A percentile compares a stretch with the other conserved stretches of the same genome.
Conservation (phyloP, 495 filamentous ascomycete genomes). For the Durotheca rogersii region DNA sequence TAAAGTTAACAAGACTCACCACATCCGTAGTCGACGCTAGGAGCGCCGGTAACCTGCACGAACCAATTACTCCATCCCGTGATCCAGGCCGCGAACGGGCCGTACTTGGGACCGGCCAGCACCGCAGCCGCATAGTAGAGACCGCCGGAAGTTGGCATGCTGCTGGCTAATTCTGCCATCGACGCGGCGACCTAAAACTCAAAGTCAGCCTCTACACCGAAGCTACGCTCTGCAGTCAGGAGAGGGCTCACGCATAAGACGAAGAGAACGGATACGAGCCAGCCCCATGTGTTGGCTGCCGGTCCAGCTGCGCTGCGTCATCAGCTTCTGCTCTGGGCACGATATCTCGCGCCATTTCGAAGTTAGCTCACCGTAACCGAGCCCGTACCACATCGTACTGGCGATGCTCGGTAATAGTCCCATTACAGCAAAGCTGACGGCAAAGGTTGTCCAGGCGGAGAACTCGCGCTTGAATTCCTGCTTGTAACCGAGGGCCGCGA, state of each 20-base stretch:
- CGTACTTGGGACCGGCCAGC: conserved; percentile 73
- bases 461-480: conserved; percentile 83
- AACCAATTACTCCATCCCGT: conserved; percentile 79
- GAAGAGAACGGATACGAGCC: conserved; percentile 73
- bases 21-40: conserved; percentile 52
- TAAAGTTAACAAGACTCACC: conserved; percentile 18
- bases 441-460: conserved; percentile 80
- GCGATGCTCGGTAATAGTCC: conserved; percentile 75
- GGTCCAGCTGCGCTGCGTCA: conserved; percentile 54
- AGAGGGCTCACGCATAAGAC: conserved; percentile 63
- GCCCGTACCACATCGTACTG: conserved; percentile 73
- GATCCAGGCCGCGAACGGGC: conserved; percentile 73
- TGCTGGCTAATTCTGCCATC: conserved; percentile 39
- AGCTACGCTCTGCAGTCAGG: conserved; percentile 66
- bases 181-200: conserved; percentile 14
- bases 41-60: conserved; percentile 68
- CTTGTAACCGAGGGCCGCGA: conserved; percentile 72
- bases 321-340: conserved; percentile 7
- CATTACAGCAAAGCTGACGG: conserved; percentile 74
- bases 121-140: conserved; percentile 79
- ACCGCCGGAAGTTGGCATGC: conserved; percentile 57
- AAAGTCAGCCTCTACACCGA: conserved; percentile 48
- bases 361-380: conserved; percentile 66
- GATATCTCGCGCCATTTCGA: background rate
- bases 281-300: conserved; percentile 82